These are phyloP conservation scores for Camillea tinctor DNA, from an alignment of 2,329 filamentous ascomycete species.

Conservation along the genomic window DNA sequence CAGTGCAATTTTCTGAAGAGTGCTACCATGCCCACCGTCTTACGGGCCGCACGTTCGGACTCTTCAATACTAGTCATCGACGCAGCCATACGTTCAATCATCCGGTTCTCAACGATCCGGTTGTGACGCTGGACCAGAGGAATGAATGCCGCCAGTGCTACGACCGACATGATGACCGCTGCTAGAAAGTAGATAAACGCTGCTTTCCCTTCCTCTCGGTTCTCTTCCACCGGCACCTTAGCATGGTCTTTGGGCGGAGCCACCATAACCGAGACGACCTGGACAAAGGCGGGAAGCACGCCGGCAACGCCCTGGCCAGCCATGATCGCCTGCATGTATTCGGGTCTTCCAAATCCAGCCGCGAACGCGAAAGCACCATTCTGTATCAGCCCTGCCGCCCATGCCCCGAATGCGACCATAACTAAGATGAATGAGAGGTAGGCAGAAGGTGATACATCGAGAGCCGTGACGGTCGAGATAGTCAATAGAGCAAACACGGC, in stretches of 20 bases:
- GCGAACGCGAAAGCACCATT: conserved; percentile 95
- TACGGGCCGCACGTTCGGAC: conserved; percentile 49
- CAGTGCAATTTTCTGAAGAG: conserved; percentile 79
- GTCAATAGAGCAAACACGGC: conserved; percentile 74
- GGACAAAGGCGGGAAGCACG: conserved; percentile 77
- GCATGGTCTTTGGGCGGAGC: conserved; percentile 43
- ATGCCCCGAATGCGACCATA: conserved; percentile 77
- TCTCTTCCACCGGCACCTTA: conserved; percentile 27
- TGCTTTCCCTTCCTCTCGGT: conserved; percentile 52
- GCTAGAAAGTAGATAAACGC: conserved; percentile 92
- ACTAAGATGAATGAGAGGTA: conserved; percentile 82
- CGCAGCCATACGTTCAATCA: conserved; percentile 48
- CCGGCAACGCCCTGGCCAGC: conserved; percentile 89
- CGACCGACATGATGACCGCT: conserved; percentile 71
- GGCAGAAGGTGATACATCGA: conserved; percentile 55
- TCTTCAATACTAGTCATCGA: conserved; percentile 52
- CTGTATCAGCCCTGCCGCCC: conserved; percentile 82
- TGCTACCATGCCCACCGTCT: conserved; percentile 53
- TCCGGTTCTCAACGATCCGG: conserved; percentile 49
- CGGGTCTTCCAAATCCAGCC: conserved; percentile 75
- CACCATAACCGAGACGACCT: conserved; percentile 78
- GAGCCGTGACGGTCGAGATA: conserved; percentile 71
- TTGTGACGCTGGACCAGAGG: conserved; percentile 66
- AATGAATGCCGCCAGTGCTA: conserved; percentile 71
- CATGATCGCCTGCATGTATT: conserved; percentile 97